phyloP scores from a whole-genome alignment of 202 grass and related monocot species.

The Eragrostis tef region DNA sequence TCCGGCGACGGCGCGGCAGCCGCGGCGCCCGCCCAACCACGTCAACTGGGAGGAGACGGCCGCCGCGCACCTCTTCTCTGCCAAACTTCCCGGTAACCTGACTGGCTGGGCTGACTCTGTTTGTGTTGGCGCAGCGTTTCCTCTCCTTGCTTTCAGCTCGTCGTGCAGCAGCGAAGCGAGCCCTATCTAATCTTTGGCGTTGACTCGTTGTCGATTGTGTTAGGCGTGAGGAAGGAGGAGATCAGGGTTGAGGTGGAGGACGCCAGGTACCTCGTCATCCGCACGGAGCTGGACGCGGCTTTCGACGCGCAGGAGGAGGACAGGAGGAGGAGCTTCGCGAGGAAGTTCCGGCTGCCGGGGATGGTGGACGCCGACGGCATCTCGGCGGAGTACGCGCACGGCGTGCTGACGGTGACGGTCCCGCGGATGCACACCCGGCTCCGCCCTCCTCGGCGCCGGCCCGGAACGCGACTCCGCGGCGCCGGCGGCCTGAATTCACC shows the following conservation, averaged over 20 bases:
- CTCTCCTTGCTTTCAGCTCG: neutral
- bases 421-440: conserved; percentile 62
- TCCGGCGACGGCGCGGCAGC: conserved; percentile 12
- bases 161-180: neutral
- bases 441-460: conserved; percentile 32
- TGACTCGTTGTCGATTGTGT: neutral
- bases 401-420: conserved; percentile 75
- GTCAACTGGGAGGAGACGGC: conserved; percentile 73
- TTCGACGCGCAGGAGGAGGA: neutral
- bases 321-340: conserved; percentile 52
- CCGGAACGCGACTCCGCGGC: conserved; percentile 49
- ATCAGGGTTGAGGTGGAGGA: conserved; percentile 85
- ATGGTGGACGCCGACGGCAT: conserved; percentile 66
- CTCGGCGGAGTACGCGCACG: conserved; percentile 60
- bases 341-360: conserved; percentile 78
- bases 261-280: conserved; percentile 71
- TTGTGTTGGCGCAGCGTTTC: no score
- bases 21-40: conserved; percentile 40
- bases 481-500: conserved; percentile 58
- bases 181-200: neutral
- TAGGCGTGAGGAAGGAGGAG: conserved; percentile 74
- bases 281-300: conserved; percentile 56
- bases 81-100: conserved; percentile 57
- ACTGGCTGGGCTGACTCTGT: no score
- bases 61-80: conserved; percentile 66